phyloP scores from a whole-genome alignment of 345 rosid species.

The Lagerstroemia speciosa region DNA sequence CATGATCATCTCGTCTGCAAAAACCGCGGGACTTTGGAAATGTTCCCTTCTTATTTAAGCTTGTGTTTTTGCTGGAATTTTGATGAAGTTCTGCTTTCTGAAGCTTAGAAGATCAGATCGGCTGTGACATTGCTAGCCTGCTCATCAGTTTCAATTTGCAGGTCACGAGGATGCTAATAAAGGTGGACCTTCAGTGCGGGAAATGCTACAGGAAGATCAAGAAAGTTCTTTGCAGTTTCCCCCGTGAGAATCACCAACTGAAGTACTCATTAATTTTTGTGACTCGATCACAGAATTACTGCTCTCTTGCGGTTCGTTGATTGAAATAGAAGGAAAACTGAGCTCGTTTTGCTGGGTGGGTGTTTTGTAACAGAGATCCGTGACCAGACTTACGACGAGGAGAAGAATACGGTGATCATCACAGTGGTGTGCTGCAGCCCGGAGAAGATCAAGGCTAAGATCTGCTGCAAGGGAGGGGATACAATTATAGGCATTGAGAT shows the following conservation, averaged over 20 bases:
- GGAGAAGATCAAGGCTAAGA: conserved; percentile 32
- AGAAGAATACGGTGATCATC: conserved; percentile 50
- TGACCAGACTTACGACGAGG: conserved; percentile 54
- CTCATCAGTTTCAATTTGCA: neutral
- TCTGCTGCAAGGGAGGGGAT: conserved; percentile 7
- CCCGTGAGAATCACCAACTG: conserved; percentile 16
- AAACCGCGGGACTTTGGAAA: too few species aligned
- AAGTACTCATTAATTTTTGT: neutral
- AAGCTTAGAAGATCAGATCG: too few species aligned
- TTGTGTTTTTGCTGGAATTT: too few species aligned
- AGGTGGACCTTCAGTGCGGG: conserved; percentile 26
- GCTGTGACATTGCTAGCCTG: too few species aligned
- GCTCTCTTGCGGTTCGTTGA: neutral
- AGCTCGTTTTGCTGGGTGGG: conserved; percentile 15
- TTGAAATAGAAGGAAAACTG: conserved; percentile 20
- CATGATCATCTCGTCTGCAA: too few species aligned
- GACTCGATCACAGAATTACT: neutral
- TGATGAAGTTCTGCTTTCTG: too few species aligned
- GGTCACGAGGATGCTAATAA: conserved; percentile 25
- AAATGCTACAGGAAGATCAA: conserved; percentile 31
- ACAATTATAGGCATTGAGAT: conserved; percentile 3
- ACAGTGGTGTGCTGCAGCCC: conserved; percentile 75
- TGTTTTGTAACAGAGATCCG: conserved; percentile 52
- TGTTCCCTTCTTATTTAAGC: too few species aligned
- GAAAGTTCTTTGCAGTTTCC: conserved; percentile 21